These are phyloP conservation scores for Ophiostoma sp. DNA, from an alignment of 2,329 filamentous ascomycete genomes.

Conservation along the genomic window DNA sequence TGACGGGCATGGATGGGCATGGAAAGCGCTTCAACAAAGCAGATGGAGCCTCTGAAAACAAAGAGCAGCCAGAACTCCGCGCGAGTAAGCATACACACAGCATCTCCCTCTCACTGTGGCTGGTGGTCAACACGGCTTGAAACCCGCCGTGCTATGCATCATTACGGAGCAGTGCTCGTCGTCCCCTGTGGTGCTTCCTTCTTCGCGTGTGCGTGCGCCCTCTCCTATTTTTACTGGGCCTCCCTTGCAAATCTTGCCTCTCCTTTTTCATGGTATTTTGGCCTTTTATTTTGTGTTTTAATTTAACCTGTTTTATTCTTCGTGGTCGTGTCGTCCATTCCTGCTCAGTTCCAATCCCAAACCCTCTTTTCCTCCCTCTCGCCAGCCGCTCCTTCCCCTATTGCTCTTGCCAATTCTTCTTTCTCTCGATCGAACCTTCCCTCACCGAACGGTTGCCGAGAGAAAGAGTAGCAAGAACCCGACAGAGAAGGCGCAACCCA, in stretches of 20 bases:
- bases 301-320: conserved; percentile 16
- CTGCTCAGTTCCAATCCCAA: not conserved
- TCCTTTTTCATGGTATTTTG: not conserved
- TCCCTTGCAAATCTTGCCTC: conserved; percentile 11
- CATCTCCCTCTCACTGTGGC: not conserved
- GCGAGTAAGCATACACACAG: not conserved
- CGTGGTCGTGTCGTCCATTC: conserved; percentile 21
- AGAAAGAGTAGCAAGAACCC: not conserved
- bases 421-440: not conserved
- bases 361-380: conserved; percentile 16
- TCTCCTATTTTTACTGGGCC: conserved; percentile 13
- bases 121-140: not conserved
- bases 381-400: conserved; percentile 17
- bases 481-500: conserved; percentile 1
- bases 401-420: not conserved
- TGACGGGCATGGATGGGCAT: not conserved
- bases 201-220: not conserved
- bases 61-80: too few relatives aligned
- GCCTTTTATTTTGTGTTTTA: not conserved
- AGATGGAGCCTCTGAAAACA: not conserved
- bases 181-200: not conserved
- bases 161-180: too few relatives aligned
- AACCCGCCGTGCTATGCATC: not conserved
- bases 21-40: not conserved
- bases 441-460: not conserved